Evolutionary conservation across 2,329 filamentous ascomycete species (phyloP), one percentile per base, ranked within the genome.

Genomic region (Monilinia fructicola): DNA sequence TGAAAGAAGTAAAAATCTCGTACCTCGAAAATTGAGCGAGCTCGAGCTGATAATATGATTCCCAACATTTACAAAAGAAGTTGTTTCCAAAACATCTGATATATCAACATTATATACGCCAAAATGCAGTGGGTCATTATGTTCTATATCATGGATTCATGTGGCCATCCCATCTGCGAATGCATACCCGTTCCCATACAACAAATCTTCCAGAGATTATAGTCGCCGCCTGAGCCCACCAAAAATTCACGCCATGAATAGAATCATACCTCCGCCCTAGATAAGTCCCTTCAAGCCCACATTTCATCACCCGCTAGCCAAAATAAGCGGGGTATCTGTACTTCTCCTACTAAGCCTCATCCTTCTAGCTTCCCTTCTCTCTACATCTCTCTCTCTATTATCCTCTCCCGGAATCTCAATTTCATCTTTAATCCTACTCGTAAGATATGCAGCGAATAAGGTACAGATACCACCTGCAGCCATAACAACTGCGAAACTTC

Each of bases 401-500:
- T 50, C 64, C 0, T 58, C 62, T 7, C 68, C 70, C 0, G 71
- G 67, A 42, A 75, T 31, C 50, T 73, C 71, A 46, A 75, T 69
- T 60, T 77, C 75, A 55, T 77, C 75, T 38, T 72, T 71, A 21
- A 77, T 75, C 44, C 72, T 67, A 67, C 72, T 75, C 12, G 74
- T 75, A 42, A 94, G 84, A 72, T 85, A 91, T 6, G 90, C 92
- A 7, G 94, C 91, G 3, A 90, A 80, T 58, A 97, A 77, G 1
- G 93, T 91, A 69, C 90, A 91, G 54, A 90, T 78, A 2, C 93
- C 94, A 1, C 93, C 93, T 65, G 96, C 88, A 26, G 93, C 87
- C 73, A 98, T 80, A 53, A 97, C 92, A 81, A 94, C 92, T 21
- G 89, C 88, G 60, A 97, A 91, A 77, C 91, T 96, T 71, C 90